Conservation (phyloP, 257 asterid species). For the Pogostemon cablin region DNA sequence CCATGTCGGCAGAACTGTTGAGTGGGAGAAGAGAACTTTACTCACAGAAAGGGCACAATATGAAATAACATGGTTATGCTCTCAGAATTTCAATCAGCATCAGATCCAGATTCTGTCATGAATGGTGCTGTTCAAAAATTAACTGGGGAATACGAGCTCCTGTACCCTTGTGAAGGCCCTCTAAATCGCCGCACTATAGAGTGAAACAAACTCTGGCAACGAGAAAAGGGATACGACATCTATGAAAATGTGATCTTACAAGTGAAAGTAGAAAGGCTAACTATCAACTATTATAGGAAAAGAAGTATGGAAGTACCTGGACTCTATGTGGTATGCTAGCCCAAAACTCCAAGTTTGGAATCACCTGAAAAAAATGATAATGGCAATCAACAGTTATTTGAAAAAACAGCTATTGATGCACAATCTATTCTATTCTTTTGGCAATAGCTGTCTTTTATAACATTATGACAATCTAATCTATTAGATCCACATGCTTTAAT, state of each 20-base stretch:
- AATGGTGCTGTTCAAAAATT: conserved; percentile 52
- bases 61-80: conserved; percentile 8
- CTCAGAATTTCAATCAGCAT: conserved; percentile 12
- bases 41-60: conserved; percentile 16
- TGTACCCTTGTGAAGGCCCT: conserved; percentile 77
- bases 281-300: neutral
- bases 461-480: too few species aligned
- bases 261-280: conserved; percentile 9
- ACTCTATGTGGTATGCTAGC: conserved; percentile 75
- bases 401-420: conserved; percentile 16
- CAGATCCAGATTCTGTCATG: conserved; percentile 19
- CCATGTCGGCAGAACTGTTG: conserved; percentile 1
- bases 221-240: neutral
- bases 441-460: too few species aligned
- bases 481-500: neutral
- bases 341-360: conserved; percentile 95
- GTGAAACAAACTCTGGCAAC: conserved; percentile 56
- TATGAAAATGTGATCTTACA: conserved; percentile 2
- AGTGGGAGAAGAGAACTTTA: conserved; percentile 13
- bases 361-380: conserved; percentile 53
- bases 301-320: conserved; percentile 54
- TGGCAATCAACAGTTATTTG: conserved; percentile 23
- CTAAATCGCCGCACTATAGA: conserved; percentile 69
- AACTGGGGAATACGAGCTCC: conserved; percentile 92
- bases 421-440: neutral